Base-by-base conservation (phyloP, 805 yeast genomes). In the Myxozyma nipponensis region DNA sequence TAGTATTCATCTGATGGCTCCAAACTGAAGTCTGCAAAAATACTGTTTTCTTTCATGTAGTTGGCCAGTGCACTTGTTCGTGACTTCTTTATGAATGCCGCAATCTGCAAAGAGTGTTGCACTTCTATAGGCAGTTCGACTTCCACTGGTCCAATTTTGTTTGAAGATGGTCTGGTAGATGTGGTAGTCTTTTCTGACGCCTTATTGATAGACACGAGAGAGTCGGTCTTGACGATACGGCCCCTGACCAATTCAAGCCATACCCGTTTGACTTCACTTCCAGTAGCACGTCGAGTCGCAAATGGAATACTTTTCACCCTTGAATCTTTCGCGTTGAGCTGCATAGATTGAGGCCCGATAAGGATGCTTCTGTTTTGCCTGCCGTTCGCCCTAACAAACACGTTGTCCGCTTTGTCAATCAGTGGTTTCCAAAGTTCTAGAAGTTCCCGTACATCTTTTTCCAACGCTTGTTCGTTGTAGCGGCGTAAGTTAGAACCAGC, bases 401-500 rank as follows among this genome's bases (percentile, higher is more conserved):
- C 83, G 32, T 79, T 75, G 35, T 80, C 76, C 65, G 96, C 89
- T 13, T 75, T 71, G 1, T 72, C 69, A 35, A 91, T 65, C 30
- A 78, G 72, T 0, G 69, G 63, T 54, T 74, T 74, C 98, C 98
- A 93, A 17, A 70, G 67, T 2, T 63, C 66, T 39, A 93, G 64
- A 40, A 90, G 66, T 34, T 80, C 83, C 50, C 83, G 75, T n/a
- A 93, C 81, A 55, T 93, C 98, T 46, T 77, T 74, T 49, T 78
- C 78, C 49, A 93, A 72, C 1, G 91, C 91, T 49, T 81, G 83
- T 68, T 93, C 98, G 62, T 90, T 91, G 61, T 88, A 82, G 54
- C 98, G 76, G 71, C 98, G 81, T 41, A 93, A 74, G 47, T 81
- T 80, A 1, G 97, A 84, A 45, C 98, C 98, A 0, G 96, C 98